These are phyloP conservation scores for Pichia sp. DNA, from an alignment of 1,139 yeast genomes.

Conservation along the genomic window DNA sequence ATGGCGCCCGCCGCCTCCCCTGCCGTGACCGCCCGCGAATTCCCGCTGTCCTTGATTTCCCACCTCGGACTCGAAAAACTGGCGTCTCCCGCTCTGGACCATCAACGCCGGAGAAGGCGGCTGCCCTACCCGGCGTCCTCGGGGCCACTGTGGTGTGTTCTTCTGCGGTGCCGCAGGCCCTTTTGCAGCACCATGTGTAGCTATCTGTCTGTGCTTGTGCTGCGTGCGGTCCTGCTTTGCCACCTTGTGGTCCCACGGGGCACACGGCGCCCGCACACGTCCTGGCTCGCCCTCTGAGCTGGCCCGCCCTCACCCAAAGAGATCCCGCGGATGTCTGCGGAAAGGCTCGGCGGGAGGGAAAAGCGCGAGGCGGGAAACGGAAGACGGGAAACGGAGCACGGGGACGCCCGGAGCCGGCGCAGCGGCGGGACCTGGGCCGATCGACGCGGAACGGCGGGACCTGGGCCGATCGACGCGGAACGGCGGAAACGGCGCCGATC, in stretches of 20 bases:
- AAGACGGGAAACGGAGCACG: too few species aligned
- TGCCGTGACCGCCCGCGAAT: conserved; percentile 1
- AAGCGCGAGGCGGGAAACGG: background rate
- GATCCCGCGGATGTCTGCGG: background rate
- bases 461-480: background rate
- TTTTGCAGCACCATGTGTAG: too few species aligned
- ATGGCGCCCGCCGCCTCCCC: background rate
- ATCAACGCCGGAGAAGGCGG: background rate
- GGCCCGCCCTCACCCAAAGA: background rate
- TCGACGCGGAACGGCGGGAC: background rate
- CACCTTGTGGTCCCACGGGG: too few species aligned
- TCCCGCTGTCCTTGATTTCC: background rate
- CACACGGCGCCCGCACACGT: too few species aligned
- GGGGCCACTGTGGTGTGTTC: background rate
- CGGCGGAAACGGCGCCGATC: too few species aligned
- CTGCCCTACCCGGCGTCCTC: background rate
- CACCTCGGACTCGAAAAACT: conserved; percentile 11
- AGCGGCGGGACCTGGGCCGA: background rate
- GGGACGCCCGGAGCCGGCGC: background rate
- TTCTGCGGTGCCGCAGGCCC: too few species aligned
- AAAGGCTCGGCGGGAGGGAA: background rate
- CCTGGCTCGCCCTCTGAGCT: background rate
- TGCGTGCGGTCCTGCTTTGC: background rate
- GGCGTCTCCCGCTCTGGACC: background rate
- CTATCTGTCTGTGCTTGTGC: too few species aligned